A percentile compares a stretch with the other conserved stretches of the same genome.
phyloP scores from a whole-genome alignment of 768 basidiomycete species.

The Suillus clintonianus region DNA sequence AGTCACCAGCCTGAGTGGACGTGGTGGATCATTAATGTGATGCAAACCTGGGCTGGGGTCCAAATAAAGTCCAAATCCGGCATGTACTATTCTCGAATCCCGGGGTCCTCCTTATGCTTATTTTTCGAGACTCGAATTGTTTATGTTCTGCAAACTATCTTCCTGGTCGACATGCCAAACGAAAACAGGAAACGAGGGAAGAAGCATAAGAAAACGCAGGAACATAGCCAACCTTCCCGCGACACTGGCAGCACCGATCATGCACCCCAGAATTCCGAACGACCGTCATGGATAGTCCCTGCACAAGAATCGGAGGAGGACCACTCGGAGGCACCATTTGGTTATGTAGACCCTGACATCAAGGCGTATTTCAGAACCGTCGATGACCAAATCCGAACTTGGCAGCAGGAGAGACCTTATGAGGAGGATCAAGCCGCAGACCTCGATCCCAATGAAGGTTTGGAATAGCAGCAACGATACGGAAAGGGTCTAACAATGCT shows the following conservation, averaged over 20 bases:
- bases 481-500: neutral
- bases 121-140: neutral
- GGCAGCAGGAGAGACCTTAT: slow-evolving; percentile 56
- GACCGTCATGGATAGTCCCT: slow-evolving; percentile 72
- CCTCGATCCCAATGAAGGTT: slow-evolving; percentile 73
- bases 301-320: slow-evolving; percentile 39
- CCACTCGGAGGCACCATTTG: slow-evolving; percentile 80
- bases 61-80: neutral
- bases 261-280: slow-evolving; percentile 30
- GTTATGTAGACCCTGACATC: slow-evolving; percentile 84
- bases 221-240: slow-evolving; percentile 13
- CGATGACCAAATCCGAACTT: slow-evolving; percentile 83
- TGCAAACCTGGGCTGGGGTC: neutral
- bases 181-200: slow-evolving; percentile 78
- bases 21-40: slow-evolving; percentile 1
- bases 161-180: slow-evolving; percentile 55
- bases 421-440: slow-evolving; percentile 47
- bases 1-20: neutral
- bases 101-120: slow-evolving; percentile 1
- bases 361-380: slow-evolving; percentile 93
- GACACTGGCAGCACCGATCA: slow-evolving; percentile 3
- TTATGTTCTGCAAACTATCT: neutral
- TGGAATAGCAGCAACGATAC: slow-evolving; percentile 13
- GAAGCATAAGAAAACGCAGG: slow-evolving; percentile 60
- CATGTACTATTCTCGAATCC: neutral